These are phyloP conservation scores for Xerocomus brunneocitrinus DNA, from an alignment of 768 basidiomycete species.

Conservation along the genomic window DNA sequence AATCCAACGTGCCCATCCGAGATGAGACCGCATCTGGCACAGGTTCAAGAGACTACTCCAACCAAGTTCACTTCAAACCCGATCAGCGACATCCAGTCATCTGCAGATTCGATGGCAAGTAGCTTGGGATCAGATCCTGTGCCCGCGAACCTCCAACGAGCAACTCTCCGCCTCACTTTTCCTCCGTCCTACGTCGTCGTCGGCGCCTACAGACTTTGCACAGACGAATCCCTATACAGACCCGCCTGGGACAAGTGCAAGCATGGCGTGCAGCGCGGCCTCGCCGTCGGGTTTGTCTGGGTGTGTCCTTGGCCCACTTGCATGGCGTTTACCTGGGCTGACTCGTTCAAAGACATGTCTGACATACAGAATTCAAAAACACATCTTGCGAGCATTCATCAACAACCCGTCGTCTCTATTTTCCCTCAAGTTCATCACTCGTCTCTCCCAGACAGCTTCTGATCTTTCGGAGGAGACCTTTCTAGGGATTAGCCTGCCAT, in stretches of 20 bases:
- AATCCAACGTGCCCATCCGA: background rate
- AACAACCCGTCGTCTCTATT: slow-evolving; percentile 26
- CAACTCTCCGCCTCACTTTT: slow-evolving; percentile 61
- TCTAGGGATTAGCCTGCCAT: slow-evolving; percentile 62
- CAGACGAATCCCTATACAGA: slow-evolving; percentile 60
- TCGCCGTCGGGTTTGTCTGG: slow-evolving; percentile 66
- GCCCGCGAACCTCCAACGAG: slow-evolving; percentile 47
- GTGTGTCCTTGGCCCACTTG: slow-evolving; percentile 34
- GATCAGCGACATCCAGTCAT: background rate
- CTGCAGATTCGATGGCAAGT: background rate
- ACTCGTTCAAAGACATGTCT: slow-evolving; percentile 45
- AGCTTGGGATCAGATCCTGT: slow-evolving; percentile 23
- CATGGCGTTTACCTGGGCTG: background rate
- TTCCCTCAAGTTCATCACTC: slow-evolving; percentile 24
- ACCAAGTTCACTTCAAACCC: background rate
- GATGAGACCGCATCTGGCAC: background rate
- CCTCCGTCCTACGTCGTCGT: slow-evolving; percentile 83
- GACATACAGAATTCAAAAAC: slow-evolving; percentile 69
- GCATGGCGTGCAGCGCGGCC: slow-evolving; percentile 69
- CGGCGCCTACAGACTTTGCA: slow-evolving; percentile 77
- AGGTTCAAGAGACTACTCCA: background rate
- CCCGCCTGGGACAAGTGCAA: slow-evolving; percentile 86
- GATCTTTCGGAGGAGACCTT: slow-evolving; percentile 45
- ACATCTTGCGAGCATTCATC: slow-evolving; percentile 46
- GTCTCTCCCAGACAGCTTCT: slow-evolving; percentile 24